A percentile compares a stretch with the other conserved stretches of the same genome.
These are phyloP conservation scores for Epichloe typhina DNA, from an alignment of 2,329 filamentous ascomycete species.

Conservation along the genomic window DNA sequence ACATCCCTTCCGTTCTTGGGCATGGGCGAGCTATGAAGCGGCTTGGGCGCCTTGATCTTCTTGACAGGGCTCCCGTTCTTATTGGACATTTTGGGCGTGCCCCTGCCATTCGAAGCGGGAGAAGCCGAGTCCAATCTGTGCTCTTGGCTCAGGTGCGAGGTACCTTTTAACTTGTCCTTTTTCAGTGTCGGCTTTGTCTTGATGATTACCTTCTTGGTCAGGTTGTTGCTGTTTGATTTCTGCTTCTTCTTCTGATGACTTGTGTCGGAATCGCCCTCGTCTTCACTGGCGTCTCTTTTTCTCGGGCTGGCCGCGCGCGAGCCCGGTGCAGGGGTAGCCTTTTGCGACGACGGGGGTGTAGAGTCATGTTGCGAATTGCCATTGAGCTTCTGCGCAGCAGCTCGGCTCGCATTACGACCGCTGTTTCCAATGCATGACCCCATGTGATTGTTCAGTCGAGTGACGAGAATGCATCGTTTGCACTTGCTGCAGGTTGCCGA, in stretches of 20 bases:
- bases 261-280: constrained; percentile 39
- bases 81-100: constrained; percentile 19
- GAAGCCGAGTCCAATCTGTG: constrained; percentile 23
- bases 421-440: constrained; percentile 54
- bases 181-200: constrained; percentile 38
- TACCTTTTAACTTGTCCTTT: constrained; percentile 42
- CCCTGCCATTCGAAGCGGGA: constrained; percentile 10
- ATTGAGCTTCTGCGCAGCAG: constrained; percentile 50
- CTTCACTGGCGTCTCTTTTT: constrained; percentile 44
- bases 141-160: constrained; percentile 37
- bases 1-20: constrained; percentile 36
- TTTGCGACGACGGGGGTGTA: constrained; percentile 51
- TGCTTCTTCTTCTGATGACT: constrained; percentile 45
- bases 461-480: constrained; percentile 52
- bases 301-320: constrained; percentile 41
- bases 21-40: constrained; percentile 33
- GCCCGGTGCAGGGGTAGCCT: constrained; percentile 43
- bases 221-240: constrained; percentile 25
- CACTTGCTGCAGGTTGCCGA: constrained; percentile 56
- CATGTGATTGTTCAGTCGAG: constrained; percentile 55
- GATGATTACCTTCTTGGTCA: constrained; percentile 40
- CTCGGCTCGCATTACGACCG: constrained; percentile 47
- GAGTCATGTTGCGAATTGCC: constrained; percentile 40
- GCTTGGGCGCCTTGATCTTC: constrained; percentile 33
- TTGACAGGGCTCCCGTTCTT: constrained; percentile 28